A percentile compares a stretch with the other conserved stretches of the same genome.
Evolutionary conservation across 2,329 filamentous ascomycete species (phyloP).

Genomic region (Claviceps sp.): DNA sequence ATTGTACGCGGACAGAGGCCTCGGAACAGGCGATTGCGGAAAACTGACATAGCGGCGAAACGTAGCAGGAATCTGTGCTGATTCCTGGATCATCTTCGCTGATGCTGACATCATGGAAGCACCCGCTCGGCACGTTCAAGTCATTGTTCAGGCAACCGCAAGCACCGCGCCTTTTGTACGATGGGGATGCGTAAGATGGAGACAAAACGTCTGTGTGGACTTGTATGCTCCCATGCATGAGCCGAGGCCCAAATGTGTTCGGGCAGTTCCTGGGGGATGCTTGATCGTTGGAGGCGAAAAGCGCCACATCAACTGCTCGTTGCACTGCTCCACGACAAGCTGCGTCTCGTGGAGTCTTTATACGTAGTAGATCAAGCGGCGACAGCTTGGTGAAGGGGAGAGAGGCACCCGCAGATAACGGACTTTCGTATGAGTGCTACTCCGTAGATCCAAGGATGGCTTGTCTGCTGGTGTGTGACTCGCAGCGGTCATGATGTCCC

Average conservation of each 20-base stretch:
- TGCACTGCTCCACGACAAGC: background rate
- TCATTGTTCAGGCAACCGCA: background rate
- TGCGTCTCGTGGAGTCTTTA: background rate
- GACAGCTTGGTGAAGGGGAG: background rate
- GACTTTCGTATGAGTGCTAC: background rate
- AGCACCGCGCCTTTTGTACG: background rate
- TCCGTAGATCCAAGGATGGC: background rate
- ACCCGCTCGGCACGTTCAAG: background rate
- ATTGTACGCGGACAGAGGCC: background rate
- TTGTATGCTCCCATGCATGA: background rate
- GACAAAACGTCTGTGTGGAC: background rate
- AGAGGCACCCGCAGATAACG: background rate
- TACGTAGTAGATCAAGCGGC: background rate
- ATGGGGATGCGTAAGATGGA: background rate
- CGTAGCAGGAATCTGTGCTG: background rate
- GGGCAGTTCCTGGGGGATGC: background rate
- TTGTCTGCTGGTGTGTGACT: constrained; percentile 2
- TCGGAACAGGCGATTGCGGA: background rate
- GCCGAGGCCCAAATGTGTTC: background rate
- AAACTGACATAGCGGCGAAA: background rate
- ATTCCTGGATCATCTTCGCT: background rate
- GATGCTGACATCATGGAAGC: background rate
- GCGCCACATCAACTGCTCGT: background rate
- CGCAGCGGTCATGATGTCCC: background rate
- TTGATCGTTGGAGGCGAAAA: background rate